Evolutionary conservation across 1,139 yeast genomes (phyloP).

Genomic region (Kluyveromyces sp.): DNA sequence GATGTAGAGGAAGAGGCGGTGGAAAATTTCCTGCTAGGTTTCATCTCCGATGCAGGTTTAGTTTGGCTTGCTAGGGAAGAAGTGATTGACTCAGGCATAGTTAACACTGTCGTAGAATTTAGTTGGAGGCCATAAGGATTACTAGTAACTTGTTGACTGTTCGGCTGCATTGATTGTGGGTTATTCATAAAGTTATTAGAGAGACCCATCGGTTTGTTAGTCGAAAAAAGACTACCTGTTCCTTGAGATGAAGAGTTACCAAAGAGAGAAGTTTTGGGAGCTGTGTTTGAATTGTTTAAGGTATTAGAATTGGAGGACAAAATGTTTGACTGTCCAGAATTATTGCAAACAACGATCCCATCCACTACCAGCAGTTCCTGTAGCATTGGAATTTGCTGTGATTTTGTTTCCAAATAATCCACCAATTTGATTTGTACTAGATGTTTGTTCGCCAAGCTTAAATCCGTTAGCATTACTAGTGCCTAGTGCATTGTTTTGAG

Average conservation of each 20-base stretch:
- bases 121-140: slow-evolving; percentile 29
- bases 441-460: too few relatives aligned
- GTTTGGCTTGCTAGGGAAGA: slow-evolving; percentile 19
- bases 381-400: too few relatives aligned
- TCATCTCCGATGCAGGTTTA: slow-evolving; percentile 1
- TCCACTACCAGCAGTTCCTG: too few relatives aligned
- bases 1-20: background rate
- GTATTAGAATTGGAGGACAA: background rate
- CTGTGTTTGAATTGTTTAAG: background rate
- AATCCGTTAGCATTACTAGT: too few relatives aligned
- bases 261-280: slow-evolving; percentile 6
- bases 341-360: too few relatives aligned
- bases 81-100: slow-evolving; percentile 34
- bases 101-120: slow-evolving; percentile 23
- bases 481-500: slow-evolving; percentile 6
- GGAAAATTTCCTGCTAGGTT: slow-evolving; percentile 6
- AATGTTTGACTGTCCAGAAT: too few relatives aligned
- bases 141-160: background rate
- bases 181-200: background rate
- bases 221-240: background rate
- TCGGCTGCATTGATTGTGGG: background rate
- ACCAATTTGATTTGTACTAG: too few relatives aligned
- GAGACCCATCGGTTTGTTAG: background rate
- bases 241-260: slow-evolving; percentile 10
- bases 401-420: too few relatives aligned